These are phyloP conservation scores for Botryotinia globosa DNA, from an alignment of 2,329 filamentous ascomycete genomes.

Conservation along the genomic window DNA sequence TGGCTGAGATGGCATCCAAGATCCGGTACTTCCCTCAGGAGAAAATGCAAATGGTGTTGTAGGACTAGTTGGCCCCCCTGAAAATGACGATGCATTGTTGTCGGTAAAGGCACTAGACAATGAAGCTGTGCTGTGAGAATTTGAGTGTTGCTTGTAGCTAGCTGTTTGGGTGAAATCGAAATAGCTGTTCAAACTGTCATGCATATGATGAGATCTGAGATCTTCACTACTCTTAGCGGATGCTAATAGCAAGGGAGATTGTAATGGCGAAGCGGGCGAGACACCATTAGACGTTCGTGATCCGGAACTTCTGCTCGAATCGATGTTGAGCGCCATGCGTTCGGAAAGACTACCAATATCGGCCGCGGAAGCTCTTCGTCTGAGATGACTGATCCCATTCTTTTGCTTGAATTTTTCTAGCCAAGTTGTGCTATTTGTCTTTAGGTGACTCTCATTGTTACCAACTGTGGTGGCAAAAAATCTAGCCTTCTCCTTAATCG, in stretches of 20 bases:
- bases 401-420: conserved; percentile 95
- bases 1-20: conserved; percentile 58
- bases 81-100: conserved; percentile 63
- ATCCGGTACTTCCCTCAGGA: conserved; percentile 66
- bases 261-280: conserved; percentile 71
- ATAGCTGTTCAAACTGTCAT: conserved; percentile 54
- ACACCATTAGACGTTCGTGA: conserved; percentile 62
- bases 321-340: conserved; percentile 54
- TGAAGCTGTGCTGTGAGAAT: conserved; percentile 66
- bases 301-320: conserved; percentile 53
- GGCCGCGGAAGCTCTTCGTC: conserved; percentile 59
- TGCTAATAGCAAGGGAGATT: conserved; percentile 68
- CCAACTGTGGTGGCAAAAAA: conserved; percentile 75
- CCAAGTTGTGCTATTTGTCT: conserved; percentile 73
- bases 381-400: conserved; percentile 44
- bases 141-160: conserved; percentile 55
- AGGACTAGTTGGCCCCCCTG: conserved; percentile 69
- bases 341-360: conserved; percentile 60
- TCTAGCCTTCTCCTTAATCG: conserved; percentile 79
- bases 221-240: conserved; percentile 65
- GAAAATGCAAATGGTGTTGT: conserved; percentile 73
- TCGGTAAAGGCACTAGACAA: conserved; percentile 67
- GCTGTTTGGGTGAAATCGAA: conserved; percentile 56
- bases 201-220: conserved; percentile 46
- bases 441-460: conserved; percentile 67